Base-by-base conservation (phyloP, 768 basidiomycete genomes). In the Rhizopogon vinicolor region DNA sequence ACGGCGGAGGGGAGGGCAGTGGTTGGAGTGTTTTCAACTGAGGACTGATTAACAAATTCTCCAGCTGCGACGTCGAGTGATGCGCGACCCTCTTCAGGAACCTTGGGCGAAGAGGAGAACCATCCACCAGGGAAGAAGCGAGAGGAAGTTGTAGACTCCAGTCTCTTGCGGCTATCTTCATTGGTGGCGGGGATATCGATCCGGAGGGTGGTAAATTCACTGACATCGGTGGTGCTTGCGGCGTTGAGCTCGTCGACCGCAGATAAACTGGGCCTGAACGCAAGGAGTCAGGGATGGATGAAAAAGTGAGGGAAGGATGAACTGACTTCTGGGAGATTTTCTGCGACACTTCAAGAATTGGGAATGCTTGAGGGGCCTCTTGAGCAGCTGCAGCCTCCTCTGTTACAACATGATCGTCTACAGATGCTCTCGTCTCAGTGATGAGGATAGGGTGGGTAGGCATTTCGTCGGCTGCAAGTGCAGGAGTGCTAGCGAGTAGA, bases 51-150 rank as follows among this genome's bases (percentile, higher is more conserved):
- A 48, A 62, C 16, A 46, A 83, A 81, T 63, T 80, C 78, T 52
- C 81, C 81, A 52, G 71, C 66, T 12, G 80, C 81, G 51, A 74
- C 69, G 53, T 82, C 81, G 40, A 82, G 58, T 7, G 81, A 82
- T 7, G 80, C 58, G 44, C 79, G 67, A 44, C 72, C 75, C 60
- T 77, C 73, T 28, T 66, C 64, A 1, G 75, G 72, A 5, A 71
- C 60, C 62, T 74, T 77, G 25, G 69, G 65, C 18, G 74, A 62
- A 41, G 65, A 63, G 13, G 66, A 68, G 63, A 70, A 69, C 81
- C 81, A 82, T 1, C 76, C 79, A 35, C 82, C 82, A 8, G 80
- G 81, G 75, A 83, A 80, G 68, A 78, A 77, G 45, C 77, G 72
- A 12, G 80, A 81, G n/a, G 82, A 82, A 3, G 80, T 70, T 1